Evolutionary conservation across 1,284 basidiomycete species (phyloP), one percentile per base, ranked within the genome.

Genomic region (Trichosporon coremiiforme): DNA sequence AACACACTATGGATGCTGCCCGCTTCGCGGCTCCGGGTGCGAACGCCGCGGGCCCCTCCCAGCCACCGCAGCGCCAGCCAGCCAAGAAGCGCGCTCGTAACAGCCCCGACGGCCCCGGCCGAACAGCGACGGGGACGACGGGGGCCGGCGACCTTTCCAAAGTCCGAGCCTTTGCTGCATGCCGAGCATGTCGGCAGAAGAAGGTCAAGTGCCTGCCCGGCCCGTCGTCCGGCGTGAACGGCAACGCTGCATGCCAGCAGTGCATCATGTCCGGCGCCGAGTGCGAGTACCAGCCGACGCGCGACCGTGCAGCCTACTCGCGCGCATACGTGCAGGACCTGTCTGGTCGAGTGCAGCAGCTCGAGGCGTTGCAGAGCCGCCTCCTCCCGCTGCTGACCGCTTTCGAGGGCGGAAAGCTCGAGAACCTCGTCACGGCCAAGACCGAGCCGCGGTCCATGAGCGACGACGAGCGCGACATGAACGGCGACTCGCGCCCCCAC

Each of bases 251-350:
- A 63, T 82, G 81, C 71, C 79, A 80, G 70, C 81, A 82, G 70
- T 82, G 81, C 70, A 68, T 74, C 29, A 73, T 74, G 64, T 75
- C 71, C 6, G 75, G 76, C 29, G 65, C 69, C 55, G 81, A 83
- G 70, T 83, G 81, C 71, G 73, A 73, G n/a, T 83, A 82, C 68
- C 77, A 80, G 36, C 80, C 81, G 3, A 80, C 81, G 15, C 73
- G 81, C 25, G 81, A 83, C 66, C 70, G 81, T 29, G 81, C 81
- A 13, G 81, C 81, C 15, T 82, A 80, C 70, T 78, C 76, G 65
- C 73, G 81, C 33, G 80, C 81, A 60, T 83, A 83, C 65, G 81
- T 83, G 20, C 79, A 80, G 71, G 80, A 81, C 68, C 76, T 83
- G 35, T 79, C 80, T 65, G 70, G 72, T 1, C 78, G 81, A 25